Evolutionary conservation across 257 asterid species (phyloP), one percentile per base, ranked within the genome.

Genomic region (Primulina huaijiensis): DNA sequence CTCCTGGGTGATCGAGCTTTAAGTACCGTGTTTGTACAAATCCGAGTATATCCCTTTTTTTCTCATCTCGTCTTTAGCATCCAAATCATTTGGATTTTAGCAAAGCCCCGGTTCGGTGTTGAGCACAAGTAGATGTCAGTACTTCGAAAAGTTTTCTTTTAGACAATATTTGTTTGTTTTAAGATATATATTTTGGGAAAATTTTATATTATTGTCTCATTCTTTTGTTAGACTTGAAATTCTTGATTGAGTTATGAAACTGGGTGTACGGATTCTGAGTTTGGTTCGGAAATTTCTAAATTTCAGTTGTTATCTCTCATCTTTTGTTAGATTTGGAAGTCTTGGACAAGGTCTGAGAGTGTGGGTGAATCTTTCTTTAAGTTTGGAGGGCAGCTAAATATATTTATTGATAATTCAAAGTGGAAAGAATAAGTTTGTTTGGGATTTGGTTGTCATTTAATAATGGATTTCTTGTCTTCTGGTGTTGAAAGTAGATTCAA

Each of bases 161-260:
- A 69, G 75, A 75, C 23, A 68, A 64, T 38, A 35, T 12, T 67
- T 73, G 16, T 62, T 63, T 1, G 60, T 23, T 30, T 64, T 30
- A 66, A 76, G 2, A 7, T 53, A 25, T 60, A 30, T 52, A 38
- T 52, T 9, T 29, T 16, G 4, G 19, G 62, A 38, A 17, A 17
- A 20, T 20, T 23, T 65, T 65, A 20, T 11, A 7, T 12, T 46
- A 55, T 30, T 76, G 52, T 50, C 43, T n/a, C 23, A 40, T 63
- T 60, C 23, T 61, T 69, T 75, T 64, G 73, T 65, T 74, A 34
- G 38, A 60, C 43, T 60, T 69, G 70, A 53, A 50, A 27, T 56
- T 67, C 58, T 67, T 67, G 60, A 67, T 58, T 63, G 65, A 63
- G 29, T 66, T 67, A 17, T 66, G 74, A 9, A 64, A 60, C 58